Evolutionary conservation across 345 rosid species (phyloP).

Genomic region (Rhizophora mangle): DNA sequence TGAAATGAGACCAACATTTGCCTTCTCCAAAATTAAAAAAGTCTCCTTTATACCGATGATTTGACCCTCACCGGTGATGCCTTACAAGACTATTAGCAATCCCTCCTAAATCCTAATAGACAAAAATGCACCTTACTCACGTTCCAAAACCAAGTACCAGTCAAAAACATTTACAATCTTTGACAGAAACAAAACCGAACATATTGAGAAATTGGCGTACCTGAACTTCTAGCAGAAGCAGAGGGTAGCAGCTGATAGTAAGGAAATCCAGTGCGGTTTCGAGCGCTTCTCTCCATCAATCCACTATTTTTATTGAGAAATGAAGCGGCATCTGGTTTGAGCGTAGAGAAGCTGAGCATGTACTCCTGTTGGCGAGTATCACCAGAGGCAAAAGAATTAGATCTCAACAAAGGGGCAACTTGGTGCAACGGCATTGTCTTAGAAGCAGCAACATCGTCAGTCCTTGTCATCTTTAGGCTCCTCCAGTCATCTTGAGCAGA

Average conservation of each 20-base stretch:
- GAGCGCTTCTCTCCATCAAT: conserved; percentile 34
- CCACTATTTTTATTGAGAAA: conserved; percentile 30
- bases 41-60: conserved; percentile 2
- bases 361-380: conserved; percentile 40
- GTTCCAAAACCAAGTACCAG: conserved; percentile 15
- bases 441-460: conserved; percentile 29
- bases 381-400: conserved; percentile 35
- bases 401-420: conserved; percentile 43
- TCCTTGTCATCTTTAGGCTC: conserved; percentile 35
- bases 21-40: conserved; percentile 11
- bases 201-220: conserved; percentile 19
- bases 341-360: conserved; percentile 57
- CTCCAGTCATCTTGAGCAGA: conserved; percentile 42
- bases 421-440: conserved; percentile 52
- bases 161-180: conserved; percentile 9
- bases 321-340: conserved; percentile 35
- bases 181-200: not conserved
- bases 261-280: conserved; percentile 26
- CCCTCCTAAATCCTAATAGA: too few relatives aligned
- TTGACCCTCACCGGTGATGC: not conserved
- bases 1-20: not conserved
- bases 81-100: not conserved
- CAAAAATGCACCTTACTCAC: not conserved
- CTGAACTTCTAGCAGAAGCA: conserved; percentile 36
- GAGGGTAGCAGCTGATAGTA: conserved; percentile 27